A percentile compares a stretch with the other conserved stretches of the same genome.
Conservation (phyloP, 192 early-diverging fungal species). For the Mortierella claussenii region DNA sequence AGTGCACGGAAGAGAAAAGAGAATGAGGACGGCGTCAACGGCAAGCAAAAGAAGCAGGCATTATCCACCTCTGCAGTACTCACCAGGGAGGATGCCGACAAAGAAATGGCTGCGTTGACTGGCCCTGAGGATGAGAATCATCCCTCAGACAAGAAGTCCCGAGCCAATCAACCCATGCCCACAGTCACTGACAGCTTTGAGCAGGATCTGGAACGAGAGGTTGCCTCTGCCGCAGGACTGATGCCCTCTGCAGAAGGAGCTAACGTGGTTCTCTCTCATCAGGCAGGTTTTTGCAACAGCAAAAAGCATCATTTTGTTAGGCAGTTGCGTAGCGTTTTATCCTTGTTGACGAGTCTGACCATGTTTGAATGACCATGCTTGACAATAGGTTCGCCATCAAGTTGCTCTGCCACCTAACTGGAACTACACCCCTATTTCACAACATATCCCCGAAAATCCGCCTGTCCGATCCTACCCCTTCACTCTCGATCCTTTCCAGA, state of each 20-base stretch:
- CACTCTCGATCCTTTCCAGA: constrained; percentile 95
- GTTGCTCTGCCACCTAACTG: constrained; percentile 91
- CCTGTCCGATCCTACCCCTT: constrained; percentile 93
- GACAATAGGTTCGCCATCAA: constrained; percentile 90
- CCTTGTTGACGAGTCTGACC: too few relatives aligned
- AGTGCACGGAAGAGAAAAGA: constrained; percentile 20
- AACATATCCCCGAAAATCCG: constrained; percentile 81
- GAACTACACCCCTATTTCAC: constrained; percentile 85
- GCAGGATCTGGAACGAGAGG: constrained; percentile 74
- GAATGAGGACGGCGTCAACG: constrained; percentile 1
- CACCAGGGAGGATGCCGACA: constrained; percentile 31
- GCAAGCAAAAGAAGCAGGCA: constrained; percentile 22
- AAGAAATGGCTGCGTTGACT: constrained; percentile 7
- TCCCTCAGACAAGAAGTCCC: constrained; percentile 13
- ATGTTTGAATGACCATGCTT: too few relatives aligned
- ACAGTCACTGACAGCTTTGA: constrained; percentile 77
- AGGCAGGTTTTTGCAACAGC: constrained; percentile 27
- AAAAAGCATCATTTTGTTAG: too few relatives aligned
- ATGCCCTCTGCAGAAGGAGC: constrained; percentile 57
- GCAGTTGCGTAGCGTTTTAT: too few relatives aligned
- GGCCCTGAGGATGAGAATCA: constrained; percentile 41
- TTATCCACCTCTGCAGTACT: neutral
- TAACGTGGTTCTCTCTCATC: constrained; percentile 56
- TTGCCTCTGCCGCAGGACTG: constrained; percentile 64
- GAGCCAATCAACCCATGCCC: constrained; percentile 42